Evolutionary conservation across 2,329 filamentous ascomycete species (phyloP).

Genomic region (Xylariomycetidae sp.): DNA sequence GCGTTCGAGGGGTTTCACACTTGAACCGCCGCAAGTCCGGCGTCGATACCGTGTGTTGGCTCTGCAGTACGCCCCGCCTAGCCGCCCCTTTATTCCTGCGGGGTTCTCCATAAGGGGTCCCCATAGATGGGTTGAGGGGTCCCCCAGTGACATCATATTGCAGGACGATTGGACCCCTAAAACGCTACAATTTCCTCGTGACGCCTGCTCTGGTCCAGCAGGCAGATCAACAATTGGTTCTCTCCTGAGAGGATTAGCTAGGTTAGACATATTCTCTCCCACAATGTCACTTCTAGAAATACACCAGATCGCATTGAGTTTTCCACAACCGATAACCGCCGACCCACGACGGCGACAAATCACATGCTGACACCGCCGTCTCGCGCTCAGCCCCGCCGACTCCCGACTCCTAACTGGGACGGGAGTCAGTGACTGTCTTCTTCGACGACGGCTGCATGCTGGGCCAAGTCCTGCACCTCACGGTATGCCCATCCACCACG

Average conservation of each 20-base stretch:
- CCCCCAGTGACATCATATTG: not conserved
- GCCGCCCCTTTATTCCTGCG: constrained; percentile 1
- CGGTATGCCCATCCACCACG: not conserved
- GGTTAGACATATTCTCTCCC: too few relatives aligned
- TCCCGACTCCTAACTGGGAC: not conserved
- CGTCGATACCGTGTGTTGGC: constrained; percentile 1
- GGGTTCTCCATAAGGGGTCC: not conserved
- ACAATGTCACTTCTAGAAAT: too few relatives aligned
- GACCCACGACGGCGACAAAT: not conserved
- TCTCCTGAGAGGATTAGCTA: too few relatives aligned
- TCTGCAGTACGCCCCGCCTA: not conserved
- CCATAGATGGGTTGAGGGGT: not conserved
- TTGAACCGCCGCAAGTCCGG: too few relatives aligned
- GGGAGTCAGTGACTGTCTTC: not conserved
- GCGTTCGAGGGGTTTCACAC: too few relatives aligned
- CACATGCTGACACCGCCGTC: not conserved
- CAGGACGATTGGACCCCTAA: not conserved
- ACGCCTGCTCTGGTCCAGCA: too few relatives aligned
- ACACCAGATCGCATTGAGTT: not conserved
- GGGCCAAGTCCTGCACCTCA: not conserved
- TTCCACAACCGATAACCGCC: not conserved
- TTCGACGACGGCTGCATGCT: not conserved
- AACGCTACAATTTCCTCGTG: not conserved
- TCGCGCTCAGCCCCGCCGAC: not conserved
- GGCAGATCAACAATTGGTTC: too few relatives aligned